phyloP scores from a whole-genome alignment of 2,329 filamentous ascomycete genomes.

The Ceratocystis lukuohia region DNA sequence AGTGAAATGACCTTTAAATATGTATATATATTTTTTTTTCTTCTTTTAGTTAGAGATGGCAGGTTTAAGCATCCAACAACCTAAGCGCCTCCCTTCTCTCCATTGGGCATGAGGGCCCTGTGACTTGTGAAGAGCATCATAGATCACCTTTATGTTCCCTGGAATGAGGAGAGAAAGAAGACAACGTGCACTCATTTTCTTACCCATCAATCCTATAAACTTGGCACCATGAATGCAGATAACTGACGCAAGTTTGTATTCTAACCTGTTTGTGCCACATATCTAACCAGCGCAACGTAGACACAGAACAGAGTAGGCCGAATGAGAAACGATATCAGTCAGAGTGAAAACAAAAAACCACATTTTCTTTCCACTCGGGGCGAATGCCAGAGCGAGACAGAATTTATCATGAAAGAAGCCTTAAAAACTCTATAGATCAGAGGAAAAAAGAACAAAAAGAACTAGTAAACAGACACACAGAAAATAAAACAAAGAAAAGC shows the following conservation, averaged over 20 bases:
- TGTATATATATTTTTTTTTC: no score
- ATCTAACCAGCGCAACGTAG: not conserved
- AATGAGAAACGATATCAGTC: not conserved
- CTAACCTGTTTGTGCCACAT: not conserved
- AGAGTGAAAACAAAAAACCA: not conserved
- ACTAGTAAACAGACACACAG: not conserved
- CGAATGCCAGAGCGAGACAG: not conserved
- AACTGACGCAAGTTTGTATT: not conserved
- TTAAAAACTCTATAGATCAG: slow-evolving; percentile 8
- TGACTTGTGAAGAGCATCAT: no score
- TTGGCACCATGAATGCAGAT: no score
- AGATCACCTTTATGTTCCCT: no score
- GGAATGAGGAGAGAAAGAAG: no score
- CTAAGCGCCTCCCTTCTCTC: no score
- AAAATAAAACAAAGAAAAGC: slow-evolving; percentile 7
- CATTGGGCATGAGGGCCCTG: no score
- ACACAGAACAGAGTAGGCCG: not conserved
- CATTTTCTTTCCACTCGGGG: not conserved
- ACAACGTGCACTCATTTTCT: no score
- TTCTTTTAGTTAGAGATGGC: no score
- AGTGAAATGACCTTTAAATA: no score
- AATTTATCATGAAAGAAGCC: slow-evolving; percentile 5
- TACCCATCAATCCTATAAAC: no score
- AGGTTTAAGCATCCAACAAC: no score
- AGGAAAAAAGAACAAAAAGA: slow-evolving; percentile 6